These are phyloP conservation scores for Didymella segeticola DNA, from an alignment of 2,329 filamentous ascomycete genomes.

Conservation along the genomic window DNA sequence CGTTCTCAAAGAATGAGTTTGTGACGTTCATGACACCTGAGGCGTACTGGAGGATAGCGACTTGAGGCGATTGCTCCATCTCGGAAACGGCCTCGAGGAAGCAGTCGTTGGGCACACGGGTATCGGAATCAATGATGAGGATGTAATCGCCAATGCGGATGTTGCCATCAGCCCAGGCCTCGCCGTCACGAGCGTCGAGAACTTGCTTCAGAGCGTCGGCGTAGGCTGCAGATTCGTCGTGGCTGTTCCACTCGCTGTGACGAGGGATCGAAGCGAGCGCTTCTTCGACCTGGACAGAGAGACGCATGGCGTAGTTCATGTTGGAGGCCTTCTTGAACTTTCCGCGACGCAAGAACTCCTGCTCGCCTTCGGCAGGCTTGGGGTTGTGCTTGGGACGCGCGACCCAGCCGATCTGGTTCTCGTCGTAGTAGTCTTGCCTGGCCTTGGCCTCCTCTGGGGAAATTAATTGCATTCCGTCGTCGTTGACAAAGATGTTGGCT, in stretches of 20 bases:
- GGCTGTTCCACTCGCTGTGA: constrained; percentile 36
- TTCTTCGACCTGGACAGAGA: constrained; percentile 68
- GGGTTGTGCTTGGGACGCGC: constrained; percentile 54
- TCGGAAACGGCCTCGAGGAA: constrained; percentile 80
- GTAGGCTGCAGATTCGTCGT: constrained; percentile 46
- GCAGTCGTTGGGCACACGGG: constrained; percentile 68
- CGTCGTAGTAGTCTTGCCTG: constrained; percentile 58
- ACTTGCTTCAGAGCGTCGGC: constrained; percentile 62
- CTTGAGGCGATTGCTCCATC: constrained; percentile 80
- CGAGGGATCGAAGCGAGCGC: constrained; percentile 54
- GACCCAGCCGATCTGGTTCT: constrained; percentile 59
- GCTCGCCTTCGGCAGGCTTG: constrained; percentile 25
- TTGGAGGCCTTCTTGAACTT: constrained; percentile 65
- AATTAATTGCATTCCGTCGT: constrained; percentile 71
- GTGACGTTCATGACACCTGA: constrained; percentile 76
- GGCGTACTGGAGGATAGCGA: constrained; percentile 78
- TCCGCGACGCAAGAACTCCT: constrained; percentile 37
- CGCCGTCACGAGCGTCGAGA: constrained; percentile 69
- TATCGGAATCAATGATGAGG: constrained; percentile 61
- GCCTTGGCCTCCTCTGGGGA: constrained; percentile 53
- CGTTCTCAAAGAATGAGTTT: constrained; percentile 75
- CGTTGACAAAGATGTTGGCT: constrained; percentile 72
- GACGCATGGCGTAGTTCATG: constrained; percentile 74
- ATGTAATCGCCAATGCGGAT: constrained; percentile 87
- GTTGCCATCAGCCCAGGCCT: constrained; percentile 80